phyloP scores from a whole-genome alignment of 2,329 filamentous ascomycete genomes.

The Trichoderma sp. region DNA sequence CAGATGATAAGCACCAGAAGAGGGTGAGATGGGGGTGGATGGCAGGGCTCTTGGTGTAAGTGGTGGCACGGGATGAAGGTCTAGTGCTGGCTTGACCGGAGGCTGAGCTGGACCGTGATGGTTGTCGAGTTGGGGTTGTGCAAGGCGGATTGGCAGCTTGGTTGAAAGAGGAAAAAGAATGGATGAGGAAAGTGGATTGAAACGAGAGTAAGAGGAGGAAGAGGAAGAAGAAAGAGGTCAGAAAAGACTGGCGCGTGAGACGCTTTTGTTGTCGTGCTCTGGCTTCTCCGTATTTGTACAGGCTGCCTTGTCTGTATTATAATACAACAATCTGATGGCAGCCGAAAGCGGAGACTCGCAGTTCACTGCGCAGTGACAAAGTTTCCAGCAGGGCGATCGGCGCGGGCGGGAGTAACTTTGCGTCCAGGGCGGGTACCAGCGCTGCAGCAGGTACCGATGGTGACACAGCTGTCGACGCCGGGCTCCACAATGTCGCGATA shows the following conservation, averaged over 20 bases:
- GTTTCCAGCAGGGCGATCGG: not conserved
- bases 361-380: slow-evolving; percentile 24
- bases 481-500: slow-evolving; percentile 29
- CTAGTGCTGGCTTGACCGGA: slow-evolving; percentile 23
- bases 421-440: not conserved
- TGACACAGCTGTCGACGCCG: slow-evolving; percentile 24
- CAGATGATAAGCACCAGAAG: slow-evolving; percentile 20
- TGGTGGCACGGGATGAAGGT: slow-evolving; percentile 26
- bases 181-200: not conserved
- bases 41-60: slow-evolving; percentile 20
- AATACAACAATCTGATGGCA: not conserved
- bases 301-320: not conserved
- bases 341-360: slow-evolving; percentile 35
- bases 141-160: slow-evolving; percentile 1
- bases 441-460: slow-evolving; percentile 1
- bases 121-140: not conserved
- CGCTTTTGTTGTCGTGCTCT: slow-evolving; percentile 31
- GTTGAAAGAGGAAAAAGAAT: not conserved
- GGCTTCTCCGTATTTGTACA: slow-evolving; percentile 10
- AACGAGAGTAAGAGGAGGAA: not conserved
- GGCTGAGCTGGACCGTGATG: slow-evolving; percentile 13
- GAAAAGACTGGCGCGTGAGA: slow-evolving; percentile 29
- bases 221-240: not conserved
- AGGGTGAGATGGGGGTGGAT: slow-evolving; percentile 19
- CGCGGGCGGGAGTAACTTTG: slow-evolving; percentile 13